Evolutionary conservation across 305 asterid genomes (phyloP).

Genomic region (Fraxinus baroniana): DNA sequence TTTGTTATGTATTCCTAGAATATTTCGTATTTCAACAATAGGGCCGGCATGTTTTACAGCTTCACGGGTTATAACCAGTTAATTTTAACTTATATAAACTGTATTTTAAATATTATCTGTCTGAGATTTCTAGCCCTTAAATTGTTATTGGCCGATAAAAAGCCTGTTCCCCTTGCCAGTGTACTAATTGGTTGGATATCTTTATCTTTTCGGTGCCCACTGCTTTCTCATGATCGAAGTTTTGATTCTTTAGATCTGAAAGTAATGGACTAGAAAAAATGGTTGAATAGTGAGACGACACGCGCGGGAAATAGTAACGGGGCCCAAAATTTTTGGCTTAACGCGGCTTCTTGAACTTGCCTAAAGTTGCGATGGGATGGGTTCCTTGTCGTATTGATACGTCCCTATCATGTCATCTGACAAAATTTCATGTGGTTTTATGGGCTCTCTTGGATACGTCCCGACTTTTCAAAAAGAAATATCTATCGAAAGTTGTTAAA

Average conservation of each 20-base stretch:
- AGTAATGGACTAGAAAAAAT: not conserved
- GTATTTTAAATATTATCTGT: not conserved
- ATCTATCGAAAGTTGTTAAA: not conserved
- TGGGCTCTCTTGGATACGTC: constrained; percentile 13
- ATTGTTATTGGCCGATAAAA: not conserved
- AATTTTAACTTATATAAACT: not conserved
- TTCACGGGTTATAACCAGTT: not conserved
- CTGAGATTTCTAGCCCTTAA: not conserved
- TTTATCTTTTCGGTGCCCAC: not conserved
- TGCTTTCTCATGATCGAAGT: not conserved
- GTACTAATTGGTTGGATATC: not conserved
- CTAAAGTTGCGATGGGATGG: not conserved
- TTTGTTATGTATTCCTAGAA: not conserved
- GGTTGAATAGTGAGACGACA: not conserved
- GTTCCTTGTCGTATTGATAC: not conserved
- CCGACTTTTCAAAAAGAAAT: not conserved
- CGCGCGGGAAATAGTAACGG: not conserved
- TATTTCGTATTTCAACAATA: too few species aligned
- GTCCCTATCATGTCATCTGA: constrained; percentile 8
- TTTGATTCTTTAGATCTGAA: not conserved
- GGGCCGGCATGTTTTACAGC: not conserved
- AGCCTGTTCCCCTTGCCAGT: not conserved
- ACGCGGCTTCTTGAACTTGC: constrained; percentile 24
- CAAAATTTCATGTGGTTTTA: not conserved
- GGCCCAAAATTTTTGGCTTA: not conserved